Conservation (phyloP, 768 basidiomycete genomes). For the Strobilomyces dryophilus region DNA sequence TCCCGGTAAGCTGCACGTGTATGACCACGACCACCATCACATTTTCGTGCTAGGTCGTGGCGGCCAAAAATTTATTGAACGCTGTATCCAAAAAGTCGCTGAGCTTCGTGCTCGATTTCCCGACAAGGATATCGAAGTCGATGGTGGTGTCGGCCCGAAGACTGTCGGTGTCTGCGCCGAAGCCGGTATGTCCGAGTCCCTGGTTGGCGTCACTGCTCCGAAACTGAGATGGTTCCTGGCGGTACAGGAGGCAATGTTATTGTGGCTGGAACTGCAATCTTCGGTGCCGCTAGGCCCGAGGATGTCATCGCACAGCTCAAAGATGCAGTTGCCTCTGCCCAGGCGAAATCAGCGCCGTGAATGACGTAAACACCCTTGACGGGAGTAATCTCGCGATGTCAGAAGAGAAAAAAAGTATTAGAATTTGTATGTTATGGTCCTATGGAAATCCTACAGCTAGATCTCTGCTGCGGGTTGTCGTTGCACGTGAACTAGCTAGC, state of each 20-base stretch:
- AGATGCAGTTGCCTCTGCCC: constrained; percentile 63
- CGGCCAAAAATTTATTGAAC: constrained; percentile 93
- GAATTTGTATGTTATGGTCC: constrained; percentile 25
- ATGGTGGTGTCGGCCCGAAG: constrained; percentile 93
- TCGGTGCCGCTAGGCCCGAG: constrained; percentile 74
- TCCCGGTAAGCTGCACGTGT: constrained; percentile 53
- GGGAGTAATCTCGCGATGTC: background rate
- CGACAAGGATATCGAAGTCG: constrained; percentile 94
- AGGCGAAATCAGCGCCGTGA: constrained; percentile 39
- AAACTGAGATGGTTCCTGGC: background rate
- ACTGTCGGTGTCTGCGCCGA: constrained; percentile 85
- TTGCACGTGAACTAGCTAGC: constrained; percentile 13
- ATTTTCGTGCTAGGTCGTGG: constrained; percentile 59
- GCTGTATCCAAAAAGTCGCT: constrained; percentile 89
- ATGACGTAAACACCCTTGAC: background rate
- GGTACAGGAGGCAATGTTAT: constrained; percentile 90
- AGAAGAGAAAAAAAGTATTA: constrained; percentile 17
- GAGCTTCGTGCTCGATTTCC: constrained; percentile 91
- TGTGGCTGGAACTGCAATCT: constrained; percentile 96
- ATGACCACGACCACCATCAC: background rate
- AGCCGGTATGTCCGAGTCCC: constrained; percentile 54
- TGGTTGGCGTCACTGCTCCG: background rate
- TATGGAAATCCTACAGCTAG: constrained; percentile 16
- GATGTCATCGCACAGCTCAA: constrained; percentile 73
- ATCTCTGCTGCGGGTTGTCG: constrained; percentile 5